Evolutionary conservation across 495 filamentous ascomycete genomes (phyloP), one percentile per base, ranked within the genome.

Genomic region (Neurospora terricola): DNA sequence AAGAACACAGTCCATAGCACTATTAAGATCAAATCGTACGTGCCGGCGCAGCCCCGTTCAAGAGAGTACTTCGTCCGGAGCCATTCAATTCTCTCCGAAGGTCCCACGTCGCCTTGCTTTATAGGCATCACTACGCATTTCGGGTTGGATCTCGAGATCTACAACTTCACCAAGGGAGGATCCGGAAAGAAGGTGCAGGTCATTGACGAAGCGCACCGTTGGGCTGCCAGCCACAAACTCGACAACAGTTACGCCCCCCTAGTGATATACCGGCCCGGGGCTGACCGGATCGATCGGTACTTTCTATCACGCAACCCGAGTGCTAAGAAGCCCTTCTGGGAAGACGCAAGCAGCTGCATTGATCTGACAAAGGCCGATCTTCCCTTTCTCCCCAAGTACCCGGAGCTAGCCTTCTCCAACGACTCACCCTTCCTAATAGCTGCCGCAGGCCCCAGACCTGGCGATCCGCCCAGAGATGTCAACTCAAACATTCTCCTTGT

Each of bases 1-100:
- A 76, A 75, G 70, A 76, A 76, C 45, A 45, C 72, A 2, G 39
- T 80, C 2, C 76, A 78, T 30, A 54, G 72, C 23, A 77, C 76
- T 4, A 77, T 78, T 43, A 80, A 80, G 34, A 76, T 75, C 34
- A 80, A 75, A 5, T 77, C 76, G 7, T 80, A 79, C 59, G 77
- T 78, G 1, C 72, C 73, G 10, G 77, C 78, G 0, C 75, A 77
- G 30, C 70, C 77, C 9, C 77, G 77, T 11, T 79, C 78, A 0
- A 75, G 78, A 30, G 78, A 80, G 54, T 80, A 80, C 66, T 79
- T 78, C 23, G 74, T 80, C 54, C 77, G 78, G 54, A 77, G 76
- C 71, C 78, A 80, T 69, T 73, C 76, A 4, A 75, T 80, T 30
- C 62, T 80, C 4, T 80, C 78, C 3, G 77, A 80, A 43, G 74